These are phyloP conservation scores for Cyberlindnera veronae DNA, from an alignment of 805 yeast species.

Conservation along the genomic window DNA sequence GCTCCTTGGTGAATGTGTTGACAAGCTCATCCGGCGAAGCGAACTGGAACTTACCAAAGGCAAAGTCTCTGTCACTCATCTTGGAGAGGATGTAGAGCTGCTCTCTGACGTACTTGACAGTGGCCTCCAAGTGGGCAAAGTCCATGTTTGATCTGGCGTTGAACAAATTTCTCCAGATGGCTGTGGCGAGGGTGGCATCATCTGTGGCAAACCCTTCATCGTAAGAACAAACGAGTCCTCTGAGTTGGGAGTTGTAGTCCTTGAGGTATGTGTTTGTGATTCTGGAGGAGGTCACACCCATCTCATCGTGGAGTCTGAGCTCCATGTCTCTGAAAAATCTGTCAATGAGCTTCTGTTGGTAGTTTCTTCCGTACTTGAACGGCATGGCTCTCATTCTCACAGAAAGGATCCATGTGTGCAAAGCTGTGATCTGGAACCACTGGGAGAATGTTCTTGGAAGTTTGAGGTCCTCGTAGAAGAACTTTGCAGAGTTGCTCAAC, in stretches of 20 bases:
- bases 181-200: slow-evolving; percentile 73
- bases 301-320: slow-evolving; percentile 75
- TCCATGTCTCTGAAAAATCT: slow-evolving; percentile 89
- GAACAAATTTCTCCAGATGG: slow-evolving; percentile 88
- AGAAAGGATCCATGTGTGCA: slow-evolving; percentile 91
- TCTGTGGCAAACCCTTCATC: slow-evolving; percentile 88
- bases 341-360: slow-evolving; percentile 90
- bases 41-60: slow-evolving; percentile 82
- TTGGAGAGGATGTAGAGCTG: slow-evolving; percentile 84
- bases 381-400: slow-evolving; percentile 98
- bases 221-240: slow-evolving; percentile 85
- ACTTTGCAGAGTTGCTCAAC: slow-evolving; percentile 67
- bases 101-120: slow-evolving; percentile 85
- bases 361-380: slow-evolving; percentile 78
- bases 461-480: slow-evolving; percentile 80
- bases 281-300: slow-evolving; percentile 77
- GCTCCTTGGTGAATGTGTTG: slow-evolving; percentile 61
- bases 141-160: slow-evolving; percentile 81
- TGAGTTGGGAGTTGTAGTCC: slow-evolving; percentile 84
- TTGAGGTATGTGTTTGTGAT: slow-evolving; percentile 82
- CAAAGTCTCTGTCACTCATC: slow-evolving; percentile 89
- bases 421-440: slow-evolving; percentile 89
- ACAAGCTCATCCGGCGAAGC: slow-evolving; percentile 80
- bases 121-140: slow-evolving; percentile 77
- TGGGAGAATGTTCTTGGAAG: slow-evolving; percentile 88